A percentile compares a stretch with the other conserved stretches of the same genome.
Conservation (phyloP, 2,329 filamentous ascomycete genomes). For the Pestalotiopsis sp. region DNA sequence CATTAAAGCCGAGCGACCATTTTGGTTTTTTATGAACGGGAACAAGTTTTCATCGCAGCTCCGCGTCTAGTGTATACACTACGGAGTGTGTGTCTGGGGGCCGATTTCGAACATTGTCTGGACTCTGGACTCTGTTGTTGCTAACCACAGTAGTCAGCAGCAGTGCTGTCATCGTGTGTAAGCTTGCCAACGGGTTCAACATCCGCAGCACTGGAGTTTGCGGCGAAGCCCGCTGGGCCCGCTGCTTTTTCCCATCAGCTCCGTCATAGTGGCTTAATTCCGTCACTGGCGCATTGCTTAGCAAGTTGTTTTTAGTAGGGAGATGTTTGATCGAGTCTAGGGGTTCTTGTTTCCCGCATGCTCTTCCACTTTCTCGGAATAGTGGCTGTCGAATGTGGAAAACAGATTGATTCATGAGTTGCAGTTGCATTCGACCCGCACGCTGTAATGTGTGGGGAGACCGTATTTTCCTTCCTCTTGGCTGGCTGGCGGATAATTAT, state of each 20-base stretch:
- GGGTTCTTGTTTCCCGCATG: background rate
- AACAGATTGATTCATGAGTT: background rate
- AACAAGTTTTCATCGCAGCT: background rate
- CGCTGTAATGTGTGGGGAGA: background rate
- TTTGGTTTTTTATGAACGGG: background rate
- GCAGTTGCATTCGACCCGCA: background rate
- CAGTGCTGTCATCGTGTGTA: background rate
- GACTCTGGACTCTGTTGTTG: background rate
- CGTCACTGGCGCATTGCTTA: background rate
- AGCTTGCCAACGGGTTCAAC: background rate
- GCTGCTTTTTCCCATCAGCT: conserved; percentile 1
- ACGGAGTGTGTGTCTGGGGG: background rate
- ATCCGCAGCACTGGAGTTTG: background rate
- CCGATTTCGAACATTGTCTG: background rate
- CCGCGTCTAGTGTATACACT: too few relatives aligned
- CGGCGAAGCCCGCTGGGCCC: conserved; percentile 8
- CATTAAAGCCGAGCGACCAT: background rate
- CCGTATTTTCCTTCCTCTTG: background rate
- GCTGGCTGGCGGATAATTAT: background rate
- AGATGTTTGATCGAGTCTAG: background rate
- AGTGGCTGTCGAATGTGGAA: background rate
- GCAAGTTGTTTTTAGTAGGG: background rate
- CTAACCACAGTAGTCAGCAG: background rate
- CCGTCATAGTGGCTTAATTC: conserved; percentile 5
- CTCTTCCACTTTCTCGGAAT: background rate